These are phyloP conservation scores for Pyrenophora graminea DNA, from an alignment of 2,329 filamentous ascomycete genomes.

Conservation along the genomic window DNA sequence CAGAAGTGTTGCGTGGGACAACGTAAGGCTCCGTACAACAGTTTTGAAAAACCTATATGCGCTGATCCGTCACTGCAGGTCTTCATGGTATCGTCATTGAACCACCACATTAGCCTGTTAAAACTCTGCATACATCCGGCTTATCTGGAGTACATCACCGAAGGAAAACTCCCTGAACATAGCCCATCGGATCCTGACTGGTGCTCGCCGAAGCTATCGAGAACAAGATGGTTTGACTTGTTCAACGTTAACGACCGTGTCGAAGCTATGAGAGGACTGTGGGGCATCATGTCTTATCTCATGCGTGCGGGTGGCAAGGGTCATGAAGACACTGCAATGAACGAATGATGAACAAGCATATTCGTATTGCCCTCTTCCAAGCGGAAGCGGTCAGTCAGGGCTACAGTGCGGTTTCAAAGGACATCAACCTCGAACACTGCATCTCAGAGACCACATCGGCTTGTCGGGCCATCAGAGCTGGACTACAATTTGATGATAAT, in stretches of 20 bases:
- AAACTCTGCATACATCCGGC: conserved; percentile 61
- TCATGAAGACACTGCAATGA: conserved; percentile 7
- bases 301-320: conserved; percentile 33
- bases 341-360: background rate
- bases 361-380: background rate
- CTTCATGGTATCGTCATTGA: conserved; percentile 65
- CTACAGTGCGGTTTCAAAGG: background rate
- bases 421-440: background rate
- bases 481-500: conserved; percentile 2
- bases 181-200: conserved; percentile 45
- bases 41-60: background rate
- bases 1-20: conserved; percentile 53
- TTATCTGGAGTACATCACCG: conserved; percentile 60
- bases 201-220: conserved; percentile 58
- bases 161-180: conserved; percentile 44
- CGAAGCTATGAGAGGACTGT: conserved; percentile 61
- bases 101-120: conserved; percentile 65
- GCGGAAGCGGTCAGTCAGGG: background rate
- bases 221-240: conserved; percentile 64
- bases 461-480: background rate
- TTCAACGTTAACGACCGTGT: conserved; percentile 58
- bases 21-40: conserved; percentile 52
- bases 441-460: background rate
- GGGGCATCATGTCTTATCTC: conserved; percentile 62
- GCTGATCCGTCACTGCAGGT: conserved; percentile 50